phyloP scores from a whole-genome alignment of 257 asterid species.

The Gentiana macrophylla region DNA sequence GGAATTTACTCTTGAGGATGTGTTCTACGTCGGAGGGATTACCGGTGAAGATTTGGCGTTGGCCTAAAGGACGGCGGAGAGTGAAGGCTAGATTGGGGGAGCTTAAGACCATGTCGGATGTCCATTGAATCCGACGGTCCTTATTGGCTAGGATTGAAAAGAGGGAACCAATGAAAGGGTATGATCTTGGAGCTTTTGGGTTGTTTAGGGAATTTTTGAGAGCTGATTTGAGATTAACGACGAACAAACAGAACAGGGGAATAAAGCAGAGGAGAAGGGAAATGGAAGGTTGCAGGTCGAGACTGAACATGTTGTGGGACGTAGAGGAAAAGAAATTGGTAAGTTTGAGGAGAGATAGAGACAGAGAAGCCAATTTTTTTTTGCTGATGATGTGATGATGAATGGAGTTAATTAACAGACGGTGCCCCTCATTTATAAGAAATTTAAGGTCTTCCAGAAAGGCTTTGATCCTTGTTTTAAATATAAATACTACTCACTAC shows the following conservation, averaged over 20 bases:
- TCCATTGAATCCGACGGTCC: slow-evolving; percentile 44
- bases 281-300: slow-evolving; percentile 9
- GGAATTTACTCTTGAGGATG: slow-evolving; percentile 45
- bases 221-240: slow-evolving; percentile 4
- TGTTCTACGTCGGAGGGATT: slow-evolving; percentile 55
- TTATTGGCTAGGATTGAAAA: slow-evolving; percentile 25
- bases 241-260: slow-evolving; percentile 24
- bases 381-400: too few relatives aligned
- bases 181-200: slow-evolving; percentile 29
- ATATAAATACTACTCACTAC: too few relatives aligned
- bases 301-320: too few relatives aligned
- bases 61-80: slow-evolving; percentile 46
- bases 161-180: slow-evolving; percentile 48
- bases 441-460: too few relatives aligned
- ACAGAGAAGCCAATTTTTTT: too few relatives aligned
- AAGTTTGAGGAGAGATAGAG: too few relatives aligned
- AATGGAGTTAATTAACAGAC: too few relatives aligned
- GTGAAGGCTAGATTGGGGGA: slow-evolving; percentile 45
- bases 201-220: not conserved
- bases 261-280: slow-evolving; percentile 18
- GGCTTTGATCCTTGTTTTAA: too few relatives aligned
- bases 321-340: too few relatives aligned
- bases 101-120: slow-evolving; percentile 23
- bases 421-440: too few relatives aligned
- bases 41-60: slow-evolving; percentile 40